Evolutionary conservation across 2,329 filamentous ascomycete genomes (phyloP).

Genomic region (Apiospora phragmitis): DNA sequence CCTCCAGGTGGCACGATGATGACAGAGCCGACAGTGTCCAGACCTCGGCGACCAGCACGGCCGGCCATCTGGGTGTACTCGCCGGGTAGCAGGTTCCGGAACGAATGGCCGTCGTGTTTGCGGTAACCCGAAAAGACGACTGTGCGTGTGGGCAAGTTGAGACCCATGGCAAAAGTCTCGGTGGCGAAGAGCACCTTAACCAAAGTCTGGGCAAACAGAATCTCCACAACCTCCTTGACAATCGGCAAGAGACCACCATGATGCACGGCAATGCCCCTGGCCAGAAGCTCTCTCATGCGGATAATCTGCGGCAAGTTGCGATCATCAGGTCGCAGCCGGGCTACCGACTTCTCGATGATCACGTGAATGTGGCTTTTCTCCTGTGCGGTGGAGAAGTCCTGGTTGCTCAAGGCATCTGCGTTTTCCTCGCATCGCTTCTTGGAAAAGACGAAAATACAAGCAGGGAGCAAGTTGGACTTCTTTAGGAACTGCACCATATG

Average conservation of each 20-base stretch:
- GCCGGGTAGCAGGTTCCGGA: constrained; percentile 87
- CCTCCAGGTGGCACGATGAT: constrained; percentile 84
- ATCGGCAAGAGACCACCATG: constrained; percentile 94
- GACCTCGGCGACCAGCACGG: constrained; percentile 85
- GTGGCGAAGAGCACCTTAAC: constrained; percentile 98
- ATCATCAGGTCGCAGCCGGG: constrained; percentile 87
- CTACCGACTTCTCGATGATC: constrained; percentile 93
- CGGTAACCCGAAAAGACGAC: constrained; percentile 97
- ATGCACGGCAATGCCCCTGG: constrained; percentile 90
- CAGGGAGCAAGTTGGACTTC: constrained; percentile 83
- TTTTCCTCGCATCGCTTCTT: constrained; percentile 98
- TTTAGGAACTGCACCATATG: constrained; percentile 89
- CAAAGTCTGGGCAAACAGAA: constrained; percentile 89
- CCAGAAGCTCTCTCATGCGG: constrained; percentile 79
- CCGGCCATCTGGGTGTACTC: constrained; percentile 99
- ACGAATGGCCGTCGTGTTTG: constrained; percentile 91
- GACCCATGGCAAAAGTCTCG: constrained; percentile 97
- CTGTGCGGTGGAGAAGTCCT: constrained; percentile 88
- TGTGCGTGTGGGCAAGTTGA: constrained; percentile 92
- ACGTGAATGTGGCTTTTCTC: constrained; percentile 98
- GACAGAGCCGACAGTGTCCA: constrained; percentile 90
- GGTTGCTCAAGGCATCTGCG: constrained; percentile 89
- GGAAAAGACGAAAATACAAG: constrained; percentile 97
- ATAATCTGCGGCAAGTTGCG: constrained; percentile 88
- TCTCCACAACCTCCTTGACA: constrained; percentile 96